Conservation (phyloP, 2,329 filamentous ascomycete genomes). For the Trichoderma sp. region DNA sequence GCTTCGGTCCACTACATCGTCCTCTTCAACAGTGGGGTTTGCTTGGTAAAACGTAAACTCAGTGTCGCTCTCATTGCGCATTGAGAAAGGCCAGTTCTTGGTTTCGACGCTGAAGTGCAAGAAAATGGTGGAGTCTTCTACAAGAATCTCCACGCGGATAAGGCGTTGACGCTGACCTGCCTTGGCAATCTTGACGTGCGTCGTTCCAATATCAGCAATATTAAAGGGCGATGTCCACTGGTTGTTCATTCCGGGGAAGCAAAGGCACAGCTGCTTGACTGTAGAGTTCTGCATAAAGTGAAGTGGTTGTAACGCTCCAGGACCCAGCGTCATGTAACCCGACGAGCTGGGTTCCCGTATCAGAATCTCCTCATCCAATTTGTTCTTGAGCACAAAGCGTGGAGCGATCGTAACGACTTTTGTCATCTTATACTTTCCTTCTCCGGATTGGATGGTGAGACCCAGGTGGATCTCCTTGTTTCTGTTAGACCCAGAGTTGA, state of each 20-base stretch:
- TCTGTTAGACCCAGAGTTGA: conserved; percentile 75
- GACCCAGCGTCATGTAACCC: conserved; percentile 72
- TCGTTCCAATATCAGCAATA: conserved; percentile 88
- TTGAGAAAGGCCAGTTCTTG: conserved; percentile 97
- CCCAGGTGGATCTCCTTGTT: conserved; percentile 86
- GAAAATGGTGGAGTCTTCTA: conserved; percentile 93
- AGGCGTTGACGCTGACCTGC: conserved; percentile 85
- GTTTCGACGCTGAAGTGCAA: conserved; percentile 85
- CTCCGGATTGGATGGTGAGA: conserved; percentile 81
- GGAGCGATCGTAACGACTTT: conserved; percentile 93
- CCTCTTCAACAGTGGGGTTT: conserved; percentile 88
- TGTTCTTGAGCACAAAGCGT: conserved; percentile 91
- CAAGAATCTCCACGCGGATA: conserved; percentile 80
- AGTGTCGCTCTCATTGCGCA: conserved; percentile 95
- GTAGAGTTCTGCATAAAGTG: conserved; percentile 83
- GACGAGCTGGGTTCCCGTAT: conserved; percentile 91
- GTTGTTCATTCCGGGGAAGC: conserved; percentile 91
- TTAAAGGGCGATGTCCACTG: conserved; percentile 98
- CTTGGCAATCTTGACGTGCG: conserved; percentile 91
- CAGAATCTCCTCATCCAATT: conserved; percentile 81
- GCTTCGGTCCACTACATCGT: conserved; percentile 77
- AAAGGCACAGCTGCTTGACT: conserved; percentile 86
- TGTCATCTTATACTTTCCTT: conserved; percentile 96
- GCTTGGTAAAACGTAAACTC: conserved; percentile 97
- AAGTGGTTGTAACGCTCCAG: conserved; percentile 78